These are phyloP conservation scores for Panicum virgatum DNA, from an alignment of 202 grass and related monocot genomes.

Conservation along the genomic window DNA sequence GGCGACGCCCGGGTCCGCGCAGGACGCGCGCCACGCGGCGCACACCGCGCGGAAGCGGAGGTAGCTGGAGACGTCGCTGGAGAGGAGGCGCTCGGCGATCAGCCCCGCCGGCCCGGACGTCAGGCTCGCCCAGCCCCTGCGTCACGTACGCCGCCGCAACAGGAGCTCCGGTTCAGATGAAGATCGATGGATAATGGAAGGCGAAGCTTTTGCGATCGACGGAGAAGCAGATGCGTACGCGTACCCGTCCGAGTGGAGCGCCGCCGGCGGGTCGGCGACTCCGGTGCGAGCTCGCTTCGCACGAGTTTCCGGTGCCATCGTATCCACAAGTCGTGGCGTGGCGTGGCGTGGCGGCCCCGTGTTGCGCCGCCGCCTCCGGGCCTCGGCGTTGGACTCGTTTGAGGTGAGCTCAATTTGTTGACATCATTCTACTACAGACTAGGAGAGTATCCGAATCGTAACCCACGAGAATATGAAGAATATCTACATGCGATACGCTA, in stretches of 20 bases:
- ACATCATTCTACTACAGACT: too few relatives aligned
- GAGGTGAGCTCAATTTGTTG: too few relatives aligned
- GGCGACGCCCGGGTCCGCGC: not conserved
- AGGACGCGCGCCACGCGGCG: not conserved
- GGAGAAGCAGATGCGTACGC: not conserved
- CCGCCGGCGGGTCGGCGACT: not conserved
- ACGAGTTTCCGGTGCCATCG: not conserved
- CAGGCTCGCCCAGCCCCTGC: conserved; percentile 5
- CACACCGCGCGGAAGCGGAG: conserved; percentile 16
- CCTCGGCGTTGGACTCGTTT: not conserved
- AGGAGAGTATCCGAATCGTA: too few relatives aligned
- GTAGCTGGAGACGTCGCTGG: conserved; percentile 11
- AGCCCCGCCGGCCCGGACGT: not conserved
- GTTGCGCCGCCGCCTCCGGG: not conserved
- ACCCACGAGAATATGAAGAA: too few relatives aligned
- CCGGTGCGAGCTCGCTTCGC: not conserved
- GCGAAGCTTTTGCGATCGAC: not conserved
- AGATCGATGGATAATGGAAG: not conserved
- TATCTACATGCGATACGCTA: too few relatives aligned
- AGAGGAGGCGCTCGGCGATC: not conserved
- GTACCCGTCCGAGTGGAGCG: not conserved
- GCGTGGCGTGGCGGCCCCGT: not conserved
- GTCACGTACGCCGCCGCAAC: not conserved
- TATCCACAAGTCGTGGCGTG: not conserved
- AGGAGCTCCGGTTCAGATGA: not conserved